A percentile compares a stretch with the other conserved stretches of the same genome.
Conservation (phyloP, 768 basidiomycete genomes). For the Tephrocybe sp. region DNA sequence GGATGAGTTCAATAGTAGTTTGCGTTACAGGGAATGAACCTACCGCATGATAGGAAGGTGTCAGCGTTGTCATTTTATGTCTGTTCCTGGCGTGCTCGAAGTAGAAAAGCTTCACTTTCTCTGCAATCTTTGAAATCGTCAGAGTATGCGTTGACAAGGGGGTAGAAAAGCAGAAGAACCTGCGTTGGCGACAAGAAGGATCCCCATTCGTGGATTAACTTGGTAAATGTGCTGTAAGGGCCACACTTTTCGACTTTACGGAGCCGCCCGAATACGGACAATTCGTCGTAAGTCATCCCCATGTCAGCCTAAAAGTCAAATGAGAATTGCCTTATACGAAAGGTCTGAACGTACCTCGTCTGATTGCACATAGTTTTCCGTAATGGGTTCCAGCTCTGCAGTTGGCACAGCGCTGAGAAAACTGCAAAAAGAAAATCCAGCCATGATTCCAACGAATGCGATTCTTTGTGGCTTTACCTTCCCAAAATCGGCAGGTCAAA, state of each 20-base stretch:
- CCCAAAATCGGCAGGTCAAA: constrained; percentile 86
- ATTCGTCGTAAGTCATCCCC: constrained; percentile 99
- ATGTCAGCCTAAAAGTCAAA: constrained; percentile 74
- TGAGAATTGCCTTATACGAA: constrained; percentile 3
- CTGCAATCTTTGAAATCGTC: constrained; percentile 69
- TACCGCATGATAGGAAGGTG: constrained; percentile 92
- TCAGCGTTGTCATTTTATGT: constrained; percentile 98
- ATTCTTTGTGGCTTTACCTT: constrained; percentile 46
- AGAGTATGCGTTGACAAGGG: not conserved
- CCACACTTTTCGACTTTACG: constrained; percentile 98
- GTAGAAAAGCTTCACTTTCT: constrained; percentile 97
- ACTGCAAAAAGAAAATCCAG: constrained; percentile 37
- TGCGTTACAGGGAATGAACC: constrained; percentile 27
- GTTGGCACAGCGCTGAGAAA: constrained; percentile 93
- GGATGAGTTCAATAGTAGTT: not conserved
- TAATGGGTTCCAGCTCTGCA: constrained; percentile 95
- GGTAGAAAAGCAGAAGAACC: constrained; percentile 39
- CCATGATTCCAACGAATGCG: not conserved
- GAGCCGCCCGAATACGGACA: constrained; percentile 89
- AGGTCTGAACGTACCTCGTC: constrained; percentile 67
- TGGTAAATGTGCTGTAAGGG: constrained; percentile 96
- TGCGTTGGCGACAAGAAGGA: constrained; percentile 77
- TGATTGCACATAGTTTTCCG: constrained; percentile 90
- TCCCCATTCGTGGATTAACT: constrained; percentile 94
- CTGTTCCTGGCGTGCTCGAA: constrained; percentile 95